Evolutionary conservation across 371 early-diverging fungal species (phyloP).

Genomic region (Cokeromyces recurvatus): DNA sequence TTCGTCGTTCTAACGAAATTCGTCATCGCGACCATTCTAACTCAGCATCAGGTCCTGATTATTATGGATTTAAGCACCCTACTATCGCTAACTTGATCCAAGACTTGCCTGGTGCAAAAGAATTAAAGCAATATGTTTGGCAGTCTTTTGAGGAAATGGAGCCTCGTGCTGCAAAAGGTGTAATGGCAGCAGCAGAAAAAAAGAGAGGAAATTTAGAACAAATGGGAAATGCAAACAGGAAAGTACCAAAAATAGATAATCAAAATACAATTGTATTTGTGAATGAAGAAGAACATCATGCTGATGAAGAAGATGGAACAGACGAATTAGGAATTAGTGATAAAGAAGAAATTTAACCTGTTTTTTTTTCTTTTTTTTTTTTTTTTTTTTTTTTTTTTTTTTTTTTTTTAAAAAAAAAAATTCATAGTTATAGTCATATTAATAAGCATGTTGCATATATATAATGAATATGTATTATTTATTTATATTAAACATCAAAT

Average conservation of each 20-base stretch:
- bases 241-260: slow-evolving; percentile 13
- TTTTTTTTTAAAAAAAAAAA: no score
- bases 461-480: no score
- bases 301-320: no score
- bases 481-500: slow-evolving; percentile 14
- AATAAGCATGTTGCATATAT: no score
- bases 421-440: no score
- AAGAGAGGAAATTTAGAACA: slow-evolving; percentile 48
- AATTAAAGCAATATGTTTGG: slow-evolving; percentile 68
- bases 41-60: slow-evolving; percentile 88
- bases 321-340: no score
- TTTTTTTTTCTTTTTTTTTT: no score
- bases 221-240: slow-evolving; percentile 46
- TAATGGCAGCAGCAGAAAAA: slow-evolving; percentile 48
- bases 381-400: no score
- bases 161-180: slow-evolving; percentile 44
- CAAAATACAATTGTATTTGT: not conserved
- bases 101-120: slow-evolving; percentile 72
- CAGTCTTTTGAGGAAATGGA: slow-evolving; percentile 66
- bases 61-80: slow-evolving; percentile 87
- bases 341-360: no score
- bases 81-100: slow-evolving; percentile 87
- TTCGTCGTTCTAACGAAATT: slow-evolving; percentile 74
- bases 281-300: no score
- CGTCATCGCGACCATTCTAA: slow-evolving; percentile 76